These are phyloP conservation scores for Vigna reflexopilosa DNA, from an alignment of 306 rosid species.

Conservation along the genomic window DNA sequence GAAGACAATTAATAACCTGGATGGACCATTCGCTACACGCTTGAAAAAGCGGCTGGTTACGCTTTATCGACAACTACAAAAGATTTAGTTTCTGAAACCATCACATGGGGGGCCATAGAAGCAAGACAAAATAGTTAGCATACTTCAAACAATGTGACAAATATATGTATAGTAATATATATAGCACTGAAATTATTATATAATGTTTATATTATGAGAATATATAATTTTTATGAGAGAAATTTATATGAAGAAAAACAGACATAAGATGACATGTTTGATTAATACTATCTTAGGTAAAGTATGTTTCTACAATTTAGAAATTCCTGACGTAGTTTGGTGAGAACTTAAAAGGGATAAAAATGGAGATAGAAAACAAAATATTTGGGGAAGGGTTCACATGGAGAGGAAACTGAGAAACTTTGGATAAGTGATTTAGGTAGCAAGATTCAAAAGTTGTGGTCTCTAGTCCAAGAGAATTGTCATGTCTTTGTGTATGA, in stretches of 20 bases:
- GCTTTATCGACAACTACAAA: conserved; percentile 82
- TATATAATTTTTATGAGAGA: neutral
- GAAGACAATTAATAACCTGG: conserved; percentile 30
- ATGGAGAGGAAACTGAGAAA: conserved; percentile 45
- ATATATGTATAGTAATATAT: neutral
- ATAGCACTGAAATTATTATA: neutral
- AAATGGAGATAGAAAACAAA: conserved; percentile 20
- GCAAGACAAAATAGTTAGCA: conserved; percentile 47
- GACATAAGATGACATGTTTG: neutral
- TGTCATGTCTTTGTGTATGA: conserved; percentile 62
- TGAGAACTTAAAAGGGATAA: neutral
- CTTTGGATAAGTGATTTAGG: conserved; percentile 48
- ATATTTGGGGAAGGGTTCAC: conserved; percentile 39
- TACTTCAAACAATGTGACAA: neutral
- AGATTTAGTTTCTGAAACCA: conserved; percentile 55
- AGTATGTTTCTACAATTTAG: neutral
- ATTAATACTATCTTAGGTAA: neutral
- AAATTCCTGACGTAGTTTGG: neutral
- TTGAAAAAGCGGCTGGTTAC: conserved; percentile 66
- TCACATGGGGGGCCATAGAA: conserved; percentile 75
- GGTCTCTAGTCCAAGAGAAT: conserved; percentile 54
- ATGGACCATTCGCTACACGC: conserved; percentile 57
- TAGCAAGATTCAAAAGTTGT: conserved; percentile 62
- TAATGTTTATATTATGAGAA: neutral
- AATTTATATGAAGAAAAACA: neutral